phyloP scores from a whole-genome alignment of 345 rosid species.

The Acer saccharum region DNA sequence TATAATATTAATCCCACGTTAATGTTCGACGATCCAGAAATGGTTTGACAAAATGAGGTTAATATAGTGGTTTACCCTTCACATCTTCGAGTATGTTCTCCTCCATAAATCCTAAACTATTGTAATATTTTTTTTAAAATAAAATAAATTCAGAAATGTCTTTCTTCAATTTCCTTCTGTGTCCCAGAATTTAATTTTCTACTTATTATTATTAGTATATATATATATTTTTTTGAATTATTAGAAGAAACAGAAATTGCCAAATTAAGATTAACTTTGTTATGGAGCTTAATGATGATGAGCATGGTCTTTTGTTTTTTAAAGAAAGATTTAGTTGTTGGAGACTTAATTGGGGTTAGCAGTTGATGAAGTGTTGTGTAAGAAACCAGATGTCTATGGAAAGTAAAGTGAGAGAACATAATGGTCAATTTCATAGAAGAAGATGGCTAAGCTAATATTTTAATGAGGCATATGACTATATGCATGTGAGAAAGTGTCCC shows the following conservation, averaged over 20 bases:
- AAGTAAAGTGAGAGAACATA: not conserved
- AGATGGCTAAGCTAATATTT: not conserved
- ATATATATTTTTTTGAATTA: too few species aligned
- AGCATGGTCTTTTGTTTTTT: not conserved
- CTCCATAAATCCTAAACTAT: too few species aligned
- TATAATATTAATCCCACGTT: not conserved
- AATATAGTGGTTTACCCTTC: too few species aligned
- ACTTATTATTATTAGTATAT: too few species aligned
- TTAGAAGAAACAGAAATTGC: too few species aligned
- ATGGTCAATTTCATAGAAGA: not conserved
- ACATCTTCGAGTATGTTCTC: accelerated
- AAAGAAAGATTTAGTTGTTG: slow-evolving; percentile 6
- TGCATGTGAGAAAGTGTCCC: slow-evolving; percentile 14
- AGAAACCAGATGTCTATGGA: not conserved
- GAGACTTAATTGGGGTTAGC: not conserved
- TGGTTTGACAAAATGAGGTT: too few species aligned
- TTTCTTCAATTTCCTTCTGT: not conserved
- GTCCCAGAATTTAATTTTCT: not conserved
- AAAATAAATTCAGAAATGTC: too few species aligned
- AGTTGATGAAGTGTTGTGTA: not conserved
- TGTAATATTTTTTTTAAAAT: too few species aligned
- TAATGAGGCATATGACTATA: not conserved
- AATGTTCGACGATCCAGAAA: not conserved
- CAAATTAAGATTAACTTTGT: too few species aligned
- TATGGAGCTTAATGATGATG: not conserved